Evolutionary conservation across 192 early-diverging fungal genomes (phyloP), one percentile per base, ranked within the genome.

Genomic region (Rhizoclosmatium sp.): DNA sequence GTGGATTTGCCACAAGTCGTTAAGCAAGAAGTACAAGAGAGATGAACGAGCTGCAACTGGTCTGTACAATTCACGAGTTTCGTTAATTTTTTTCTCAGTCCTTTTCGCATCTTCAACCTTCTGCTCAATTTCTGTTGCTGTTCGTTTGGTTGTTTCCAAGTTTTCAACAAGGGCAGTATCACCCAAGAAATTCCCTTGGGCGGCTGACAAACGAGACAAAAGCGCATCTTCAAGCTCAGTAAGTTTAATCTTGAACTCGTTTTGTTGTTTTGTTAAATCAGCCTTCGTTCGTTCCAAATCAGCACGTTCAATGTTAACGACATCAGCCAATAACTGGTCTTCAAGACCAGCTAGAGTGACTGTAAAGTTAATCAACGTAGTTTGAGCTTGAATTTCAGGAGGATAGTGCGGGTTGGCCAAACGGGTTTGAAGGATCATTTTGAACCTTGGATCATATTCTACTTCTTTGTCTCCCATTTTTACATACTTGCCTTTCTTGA

Each of bases 381-480:
- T 89, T 77, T 91, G 90, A 2, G 90, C 90, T 76, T 91, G 90
- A 74, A 91, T 91, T 83, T 91, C 90, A 31, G 90, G 90, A 14
- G 89, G 89, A 69, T 91, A 91, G 82, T 91, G 89, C 9, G 90
- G 90, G 81, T 91, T 91, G 4, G 90, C 80, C 4, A 83, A 71
- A 5, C 90, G 80, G 0, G 90, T 91, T 69, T 91, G 90, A n/a
- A 91, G 80, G 67, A 91, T 91, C 69, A 91, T 79, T 48, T 89
- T 87, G 82, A 91, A 91, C 4, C 81, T 65, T 3, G 85, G 89
- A 65, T 91, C 88, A 75, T 91, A 91, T 69, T 91, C 90, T 21
- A 91, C 89, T 85, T 91, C 90, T 68, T 91, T 91, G 82, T 91
- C 90, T 51, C 90, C 90, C 87, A 91, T 90, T 47, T 91, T 91